Evolutionary conservation across 306 rosid genomes (phyloP), one percentile per base, ranked within the genome.

Genomic region (Alnus rubra): DNA sequence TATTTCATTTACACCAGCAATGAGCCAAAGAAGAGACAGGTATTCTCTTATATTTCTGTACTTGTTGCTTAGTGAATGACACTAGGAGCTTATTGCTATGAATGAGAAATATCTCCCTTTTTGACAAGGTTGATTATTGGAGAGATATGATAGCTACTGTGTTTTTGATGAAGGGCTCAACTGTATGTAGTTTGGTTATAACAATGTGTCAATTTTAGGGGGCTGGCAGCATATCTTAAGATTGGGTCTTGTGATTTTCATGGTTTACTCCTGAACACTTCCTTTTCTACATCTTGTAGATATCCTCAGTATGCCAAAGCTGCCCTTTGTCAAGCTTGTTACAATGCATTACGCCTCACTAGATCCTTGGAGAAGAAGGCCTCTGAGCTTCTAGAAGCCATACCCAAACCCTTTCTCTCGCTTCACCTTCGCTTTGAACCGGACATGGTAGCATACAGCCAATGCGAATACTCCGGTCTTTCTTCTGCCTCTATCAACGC

Each of bases 21-120:
- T 88, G 90, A 93, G 98, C 76, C 99, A 95, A 82, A 90, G 98
- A 86, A 88, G 97, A 80, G 99, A 95, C 82, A 92, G 98, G 97
- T 94, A 88, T 74, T 81, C 7, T 73, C 23, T 1, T 33, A 37
- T 31, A 31, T 75, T 78, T 69, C 49, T 5, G 14, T 56, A 28
- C 72, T 59, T 49, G 8, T 71, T 51, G 14, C 55, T 53, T 74
- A 18, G 73, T 44, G 55, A 42, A 63, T 69, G 44, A 37, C 31
- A 7, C 9, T 68, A 9, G 16, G 16, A 68, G 19, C 2, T 3
- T 64, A 15, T 35, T 10, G 70, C 45, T 64, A 37, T 64, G 69
- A 42, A 23, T 28, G 39, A 59, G 39, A 59, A 23, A 59, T 59
- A 9, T 4, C 19, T 9, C 37, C 65, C 39, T 30, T 15, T 31